Evolutionary conservation across 2,329 filamentous ascomycete genomes (phyloP).

Genomic region (Podosphaera fusca): DNA sequence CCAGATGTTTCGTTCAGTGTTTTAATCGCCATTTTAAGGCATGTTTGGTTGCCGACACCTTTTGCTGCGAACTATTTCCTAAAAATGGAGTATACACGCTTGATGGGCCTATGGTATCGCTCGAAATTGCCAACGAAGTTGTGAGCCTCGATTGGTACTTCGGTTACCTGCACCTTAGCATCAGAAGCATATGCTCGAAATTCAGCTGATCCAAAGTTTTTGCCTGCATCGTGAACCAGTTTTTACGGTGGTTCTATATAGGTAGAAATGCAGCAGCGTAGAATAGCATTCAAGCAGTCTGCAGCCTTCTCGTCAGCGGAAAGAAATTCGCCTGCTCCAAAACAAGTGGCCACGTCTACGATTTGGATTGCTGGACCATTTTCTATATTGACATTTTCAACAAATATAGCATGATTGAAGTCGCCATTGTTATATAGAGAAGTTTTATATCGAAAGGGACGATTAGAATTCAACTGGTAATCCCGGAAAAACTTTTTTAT

Average conservation of each 20-base stretch:
- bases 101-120: not conserved
- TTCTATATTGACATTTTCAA: slow-evolving; percentile 1
- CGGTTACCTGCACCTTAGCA: not conserved
- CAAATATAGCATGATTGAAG: slow-evolving; percentile 1
- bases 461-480: not conserved
- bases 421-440: not conserved
- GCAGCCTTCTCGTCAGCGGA: not conserved
- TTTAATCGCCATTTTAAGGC: slow-evolving; percentile 1
- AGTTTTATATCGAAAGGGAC: not conserved
- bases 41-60: not conserved
- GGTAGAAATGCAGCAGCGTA: not conserved
- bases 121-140: slow-evolving; percentile 3
- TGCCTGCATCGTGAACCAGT: slow-evolving; percentile 1
- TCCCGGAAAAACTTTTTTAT: not conserved
- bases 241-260: not conserved
- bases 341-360: not conserved
- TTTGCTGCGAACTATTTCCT: not conserved
- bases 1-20: not conserved
- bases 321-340: not conserved
- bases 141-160: not conserved
- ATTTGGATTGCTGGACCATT: not conserved
- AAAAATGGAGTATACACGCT: not conserved
- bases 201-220: slow-evolving; percentile 2
- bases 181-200: not conserved
- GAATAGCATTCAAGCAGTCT: slow-evolving; percentile 1